Evolutionary conservation across 139 green algal species (phyloP).

Genomic region (Chlamydomonas schloesseri): DNA sequence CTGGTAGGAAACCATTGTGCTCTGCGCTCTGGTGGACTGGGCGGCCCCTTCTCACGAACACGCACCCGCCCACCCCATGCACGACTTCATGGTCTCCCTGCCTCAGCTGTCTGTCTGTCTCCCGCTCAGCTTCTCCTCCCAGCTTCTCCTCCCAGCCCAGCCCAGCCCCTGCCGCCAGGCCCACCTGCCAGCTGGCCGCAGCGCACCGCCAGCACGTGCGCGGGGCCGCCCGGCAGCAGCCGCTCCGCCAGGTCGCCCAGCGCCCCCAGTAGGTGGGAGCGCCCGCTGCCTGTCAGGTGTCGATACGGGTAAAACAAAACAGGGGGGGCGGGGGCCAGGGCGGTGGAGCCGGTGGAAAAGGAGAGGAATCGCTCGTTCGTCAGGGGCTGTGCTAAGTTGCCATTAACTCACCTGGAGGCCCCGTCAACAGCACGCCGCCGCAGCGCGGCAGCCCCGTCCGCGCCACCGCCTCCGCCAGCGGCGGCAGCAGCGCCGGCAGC

Average conservation of each 20-base stretch:
- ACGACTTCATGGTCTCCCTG: too few species aligned
- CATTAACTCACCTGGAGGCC: slow-evolving; percentile 44
- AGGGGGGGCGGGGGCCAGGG: too few species aligned
- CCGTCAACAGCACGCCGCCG: slow-evolving; percentile 69
- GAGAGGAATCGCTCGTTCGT: too few species aligned
- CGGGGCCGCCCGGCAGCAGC: slow-evolving; percentile 41
- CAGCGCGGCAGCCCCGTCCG: slow-evolving; percentile 41
- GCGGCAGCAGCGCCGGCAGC: slow-evolving; percentile 22
- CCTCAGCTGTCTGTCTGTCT: too few species aligned
- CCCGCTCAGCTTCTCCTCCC: too few species aligned
- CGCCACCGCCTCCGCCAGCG: slow-evolving; percentile 1
- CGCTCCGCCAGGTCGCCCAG: slow-evolving; percentile 43
- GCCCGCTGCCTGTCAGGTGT: slow-evolving; percentile 72
- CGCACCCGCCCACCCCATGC: too few species aligned
- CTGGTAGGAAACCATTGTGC: too few species aligned
- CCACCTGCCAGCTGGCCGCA: slow-evolving; percentile 67
- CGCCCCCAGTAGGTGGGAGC: slow-evolving; percentile 58
- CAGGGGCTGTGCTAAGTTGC: too few species aligned
- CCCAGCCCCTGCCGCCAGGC: background rate
- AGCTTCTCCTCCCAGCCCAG: background rate
- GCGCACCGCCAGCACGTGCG: slow-evolving; percentile 56
- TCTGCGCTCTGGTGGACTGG: too few species aligned
- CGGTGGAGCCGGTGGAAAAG: too few species aligned
- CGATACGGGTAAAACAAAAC: too few species aligned
- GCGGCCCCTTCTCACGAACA: too few species aligned